Evolutionary conservation across 169 alveolate species (phyloP), one percentile per base, ranked within the genome.

Genomic region (Babesia ovata): DNA sequence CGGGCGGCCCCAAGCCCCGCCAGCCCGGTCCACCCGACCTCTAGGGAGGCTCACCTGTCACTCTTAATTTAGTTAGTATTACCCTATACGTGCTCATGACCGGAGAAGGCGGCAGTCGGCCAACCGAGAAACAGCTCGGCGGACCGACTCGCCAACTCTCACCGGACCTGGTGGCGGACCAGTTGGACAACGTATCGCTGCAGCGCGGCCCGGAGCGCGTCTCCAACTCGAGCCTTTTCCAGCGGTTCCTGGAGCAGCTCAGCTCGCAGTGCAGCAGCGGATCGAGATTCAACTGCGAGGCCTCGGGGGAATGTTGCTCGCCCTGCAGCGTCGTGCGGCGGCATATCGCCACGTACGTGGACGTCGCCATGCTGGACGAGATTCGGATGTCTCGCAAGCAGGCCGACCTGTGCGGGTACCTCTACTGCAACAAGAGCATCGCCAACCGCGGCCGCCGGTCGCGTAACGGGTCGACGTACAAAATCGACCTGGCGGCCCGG

Each of bases 1-100:
- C 99, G 21, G 99, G 99, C 36, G 99, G 99, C 21, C 99, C 99
- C 33, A 95, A 94, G 45, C 97, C 97, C 29, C 92, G 95, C 52
- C 85, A 74, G 11, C 86, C 90, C 19, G 84, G 81, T 24, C 66
- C 81, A n/a, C 86, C 90, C 36, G 90, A 83, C 69, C 75, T 83
- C 11, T 81, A 72, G 74, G 39, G 45, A n/a, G 10, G 39, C 81
- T 9, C 46, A 8, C 21, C 16, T 54, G n/a, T 7, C 26, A 50
- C 24, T 26, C 28, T 63, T 14, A 46, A 22, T 61, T 39, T 33
- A 29, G 16, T 9, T 11, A 9, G 7, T n/a, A 4, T 57, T 22
- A 70, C 12, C 3, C 17, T 7, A 14, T 4, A 11, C 10, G 9
- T 33, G 14, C 13, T 52, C 10, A 63, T 54, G 63, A 49, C 54